Conservation (phyloP, 192 early-diverging fungal genomes). For the Allomyces macrogynus region DNA sequence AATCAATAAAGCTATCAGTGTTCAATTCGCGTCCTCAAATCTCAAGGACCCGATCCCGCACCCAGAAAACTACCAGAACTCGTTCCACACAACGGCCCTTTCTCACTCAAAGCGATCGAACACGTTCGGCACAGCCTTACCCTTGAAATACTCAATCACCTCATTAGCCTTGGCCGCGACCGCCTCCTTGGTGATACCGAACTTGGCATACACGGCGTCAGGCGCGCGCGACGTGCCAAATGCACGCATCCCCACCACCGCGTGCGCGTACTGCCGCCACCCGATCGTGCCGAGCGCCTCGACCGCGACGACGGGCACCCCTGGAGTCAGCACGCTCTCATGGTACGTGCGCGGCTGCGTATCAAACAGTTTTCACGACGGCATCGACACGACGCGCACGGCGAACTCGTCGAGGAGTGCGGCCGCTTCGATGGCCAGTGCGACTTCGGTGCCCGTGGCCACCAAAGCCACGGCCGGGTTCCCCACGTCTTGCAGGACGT, state of each 20-base stretch:
- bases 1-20: no score
- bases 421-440: slow-evolving; percentile 69
- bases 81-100: no score
- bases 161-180: slow-evolving; percentile 59
- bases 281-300: slow-evolving; percentile 71
- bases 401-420: slow-evolving; percentile 37
- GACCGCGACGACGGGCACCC: slow-evolving; percentile 65
- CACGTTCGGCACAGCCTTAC: slow-evolving; percentile 14
- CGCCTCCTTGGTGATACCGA: slow-evolving; percentile 54
- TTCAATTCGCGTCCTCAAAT: no score
- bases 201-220: slow-evolving; percentile 61
- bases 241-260: slow-evolving; percentile 64
- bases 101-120: neutral
- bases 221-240: slow-evolving; percentile 75
- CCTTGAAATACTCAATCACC: slow-evolving; percentile 44
- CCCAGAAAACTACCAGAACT: no score
- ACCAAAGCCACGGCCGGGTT: slow-evolving; percentile 46
- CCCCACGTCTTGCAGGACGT: slow-evolving; percentile 49
- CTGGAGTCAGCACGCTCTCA: slow-evolving; percentile 48
- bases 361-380: slow-evolving; percentile 72
- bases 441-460: slow-evolving; percentile 82
- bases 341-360: slow-evolving; percentile 65
- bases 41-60: no score
- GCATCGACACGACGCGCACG: slow-evolving; percentile 81
- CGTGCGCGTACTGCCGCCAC: slow-evolving; percentile 82